Evolutionary conservation across 75 land plant genomes (phyloP).

Genomic region (Selaginella moellendorffii): DNA sequence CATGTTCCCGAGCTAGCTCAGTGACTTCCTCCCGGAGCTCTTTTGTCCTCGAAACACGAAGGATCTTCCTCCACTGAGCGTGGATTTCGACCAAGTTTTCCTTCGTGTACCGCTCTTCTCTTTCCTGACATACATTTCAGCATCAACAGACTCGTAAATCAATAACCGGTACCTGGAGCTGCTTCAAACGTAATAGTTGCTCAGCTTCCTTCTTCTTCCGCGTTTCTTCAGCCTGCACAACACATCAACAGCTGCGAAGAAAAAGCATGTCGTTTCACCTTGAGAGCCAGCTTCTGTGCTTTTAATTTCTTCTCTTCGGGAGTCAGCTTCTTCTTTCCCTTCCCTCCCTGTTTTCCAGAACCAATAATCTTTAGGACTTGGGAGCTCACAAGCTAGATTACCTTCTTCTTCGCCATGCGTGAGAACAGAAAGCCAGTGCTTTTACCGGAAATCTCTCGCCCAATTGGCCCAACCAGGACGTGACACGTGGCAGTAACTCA

Average conservation of each 20-base stretch:
- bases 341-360: constrained; percentile 5
- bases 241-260: not conserved
- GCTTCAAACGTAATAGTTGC: constrained; percentile 1
- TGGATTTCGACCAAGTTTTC: constrained; percentile 24
- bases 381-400: not conserved
- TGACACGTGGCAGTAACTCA: no score
- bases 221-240: constrained; percentile 21
- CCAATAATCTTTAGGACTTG: not conserved
- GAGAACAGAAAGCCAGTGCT: not conserved
- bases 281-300: constrained; percentile 16
- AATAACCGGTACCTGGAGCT: constrained; percentile 12
- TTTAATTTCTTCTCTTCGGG: constrained; percentile 20
- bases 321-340: constrained; percentile 11
- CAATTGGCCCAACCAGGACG: no score
- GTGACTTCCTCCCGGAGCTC: constrained; percentile 20
- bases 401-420: not conserved
- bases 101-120: constrained; percentile 15
- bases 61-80: constrained; percentile 20
- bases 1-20: constrained; percentile 15
- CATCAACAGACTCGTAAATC: not conserved
- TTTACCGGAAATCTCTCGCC: not conserved
- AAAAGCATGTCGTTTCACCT: constrained; percentile 7
- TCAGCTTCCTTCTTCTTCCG: constrained; percentile 14
- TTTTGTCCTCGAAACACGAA: constrained; percentile 15
- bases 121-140: constrained; percentile 7